A percentile compares a stretch with the other conserved stretches of the same genome.
These are phyloP conservation scores for Aureobasidium vineae DNA, from an alignment of 2,329 filamentous ascomycete species.

Conservation along the genomic window DNA sequence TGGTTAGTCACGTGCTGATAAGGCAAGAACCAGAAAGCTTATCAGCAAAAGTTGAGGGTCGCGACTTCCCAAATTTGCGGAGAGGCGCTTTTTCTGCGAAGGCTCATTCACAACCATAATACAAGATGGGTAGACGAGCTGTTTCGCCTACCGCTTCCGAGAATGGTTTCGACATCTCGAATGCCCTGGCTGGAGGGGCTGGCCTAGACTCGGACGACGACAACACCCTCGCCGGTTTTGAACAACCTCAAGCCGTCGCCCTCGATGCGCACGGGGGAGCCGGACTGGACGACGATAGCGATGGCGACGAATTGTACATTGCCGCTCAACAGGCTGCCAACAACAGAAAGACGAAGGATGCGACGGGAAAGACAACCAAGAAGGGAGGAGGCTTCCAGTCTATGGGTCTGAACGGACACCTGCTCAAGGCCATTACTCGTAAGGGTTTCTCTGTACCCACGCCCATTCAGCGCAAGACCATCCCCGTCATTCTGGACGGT, in stretches of 20 bases:
- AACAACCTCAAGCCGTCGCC: slow-evolving; percentile 25
- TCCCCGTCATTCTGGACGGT: slow-evolving; percentile 82
- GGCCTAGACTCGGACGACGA: slow-evolving; percentile 54
- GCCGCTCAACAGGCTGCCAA: slow-evolving; percentile 81
- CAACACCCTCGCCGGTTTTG: slow-evolving; percentile 5
- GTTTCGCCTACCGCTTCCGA: slow-evolving; percentile 83
- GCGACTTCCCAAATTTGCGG: slow-evolving; percentile 21
- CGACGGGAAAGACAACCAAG: slow-evolving; percentile 83
- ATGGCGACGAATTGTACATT: slow-evolving; percentile 77
- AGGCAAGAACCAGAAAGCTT: not conserved
- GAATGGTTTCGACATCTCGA: slow-evolving; percentile 86
- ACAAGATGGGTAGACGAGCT: slow-evolving; percentile 67
- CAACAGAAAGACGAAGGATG: slow-evolving; percentile 77
- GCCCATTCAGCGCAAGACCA: slow-evolving; percentile 95
- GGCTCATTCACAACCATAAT: slow-evolving; percentile 10
- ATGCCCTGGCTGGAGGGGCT: slow-evolving; percentile 62
- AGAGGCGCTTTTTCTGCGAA: slow-evolving; percentile 21
- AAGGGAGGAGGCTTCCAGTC: slow-evolving; percentile 96
- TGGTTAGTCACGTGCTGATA: not conserved
- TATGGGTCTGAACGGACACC: slow-evolving; percentile 80
- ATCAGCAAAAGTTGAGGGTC: slow-evolving; percentile 24
- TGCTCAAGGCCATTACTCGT: slow-evolving; percentile 85
- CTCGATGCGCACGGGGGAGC: slow-evolving; percentile 40
- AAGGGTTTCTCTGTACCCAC: slow-evolving; percentile 97
- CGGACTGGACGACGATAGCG: slow-evolving; percentile 21